Evolutionary conservation across 306 rosid species (phyloP), one percentile per base, ranked within the genome.

Genomic region (Biancaea sappan): DNA sequence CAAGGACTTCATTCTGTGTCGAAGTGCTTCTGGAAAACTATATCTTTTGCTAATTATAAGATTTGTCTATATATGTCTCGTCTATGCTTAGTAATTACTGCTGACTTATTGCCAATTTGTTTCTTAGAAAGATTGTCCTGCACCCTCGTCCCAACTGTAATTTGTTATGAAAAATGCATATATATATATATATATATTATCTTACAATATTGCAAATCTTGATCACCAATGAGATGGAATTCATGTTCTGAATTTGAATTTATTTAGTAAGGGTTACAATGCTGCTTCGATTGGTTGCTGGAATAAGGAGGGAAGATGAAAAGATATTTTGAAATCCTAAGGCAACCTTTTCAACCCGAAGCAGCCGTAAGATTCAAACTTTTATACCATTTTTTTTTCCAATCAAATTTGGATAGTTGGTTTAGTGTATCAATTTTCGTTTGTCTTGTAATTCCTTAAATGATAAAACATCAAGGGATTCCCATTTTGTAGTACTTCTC

Each of bases 251-350:
- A 14, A 40, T 46, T 44, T 46, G 40, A 29, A 68, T 28, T 47
- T 44, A 46, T 8, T 66, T 46, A 47, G 60, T 5, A 47, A 31
- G 73, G 21, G 5, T 68, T 46, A 18, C 32, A 32, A n/a, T 47
- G 12, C 57, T 66, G 57, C 47, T 24, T 44, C 56, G 6, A 19
- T 32, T 54, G 65, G 65, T 71, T 53, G 65, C 46, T 22, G 26
- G 34, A 52, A 37, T 11, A 53, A 13, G 5, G 52, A 54, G 16
- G 35, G 26, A 16, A 9, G 61, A 18, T 18, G 47, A 8, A 62
- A 62, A 62, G 44, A 62, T 19, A 62, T 34, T 16, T 62, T 62
- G 29, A 62, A 62, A 62, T 62, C 68, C 29, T 37, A 62, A 62
- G 29, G 47, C 47, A 18, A 62, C 29, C 48, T 62, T 44, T 50